Conservation (phyloP, 371 early-diverging fungal species). For the Syncephalastrum contaminatum region DNA sequence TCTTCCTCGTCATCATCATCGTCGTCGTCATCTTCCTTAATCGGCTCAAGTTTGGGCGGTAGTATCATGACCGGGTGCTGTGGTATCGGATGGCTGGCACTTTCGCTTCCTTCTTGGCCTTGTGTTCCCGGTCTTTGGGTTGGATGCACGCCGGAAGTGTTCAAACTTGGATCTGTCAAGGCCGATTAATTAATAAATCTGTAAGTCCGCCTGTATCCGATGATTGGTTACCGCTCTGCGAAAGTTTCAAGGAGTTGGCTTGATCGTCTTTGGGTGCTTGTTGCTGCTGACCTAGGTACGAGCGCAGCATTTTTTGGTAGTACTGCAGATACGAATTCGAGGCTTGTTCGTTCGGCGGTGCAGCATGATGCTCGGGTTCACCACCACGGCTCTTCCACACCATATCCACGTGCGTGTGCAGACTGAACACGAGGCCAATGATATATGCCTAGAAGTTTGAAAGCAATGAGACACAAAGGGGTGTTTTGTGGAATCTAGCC, state of each 20-base stretch:
- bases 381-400: conserved; percentile 69
- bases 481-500: not conserved
- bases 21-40: conserved; percentile 34
- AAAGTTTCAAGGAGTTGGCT: too few relatives aligned
- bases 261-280: too few relatives aligned
- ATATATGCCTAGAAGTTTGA: conserved; percentile 65
- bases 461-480: too few relatives aligned
- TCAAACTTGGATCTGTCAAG: not conserved
- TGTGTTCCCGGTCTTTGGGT: not conserved
- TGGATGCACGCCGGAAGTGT: not conserved
- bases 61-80: too few relatives aligned
- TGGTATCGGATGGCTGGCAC: too few relatives aligned
- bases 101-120: not conserved
- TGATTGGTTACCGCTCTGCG: too few relatives aligned
- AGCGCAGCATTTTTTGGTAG: too few relatives aligned
- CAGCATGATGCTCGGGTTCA: too few relatives aligned
- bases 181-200: not conserved
- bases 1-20: conserved; percentile 64
- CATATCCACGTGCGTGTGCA: conserved; percentile 87
- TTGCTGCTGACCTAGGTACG: too few relatives aligned
- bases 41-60: conserved; percentile 11
- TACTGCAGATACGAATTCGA: too few relatives aligned
- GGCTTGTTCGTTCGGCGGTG: too few relatives aligned
- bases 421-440: conserved; percentile 92
- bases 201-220: not conserved